Base-by-base conservation (phyloP, 2,329 filamentous ascomycete genomes). In the Calonectria leucothoes region DNA sequence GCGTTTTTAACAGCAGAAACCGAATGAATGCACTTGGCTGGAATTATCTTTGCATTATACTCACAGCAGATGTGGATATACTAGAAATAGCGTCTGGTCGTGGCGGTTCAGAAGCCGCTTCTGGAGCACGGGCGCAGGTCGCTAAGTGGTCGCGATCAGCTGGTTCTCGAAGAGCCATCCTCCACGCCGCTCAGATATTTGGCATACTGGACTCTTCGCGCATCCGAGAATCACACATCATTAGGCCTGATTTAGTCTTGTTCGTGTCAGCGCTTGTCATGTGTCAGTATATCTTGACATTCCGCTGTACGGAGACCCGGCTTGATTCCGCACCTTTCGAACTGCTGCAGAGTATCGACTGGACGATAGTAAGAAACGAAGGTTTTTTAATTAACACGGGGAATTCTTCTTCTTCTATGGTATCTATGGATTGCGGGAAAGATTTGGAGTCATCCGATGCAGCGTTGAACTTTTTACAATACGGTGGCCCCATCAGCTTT, bases 11-110 rank as follows among this genome's bases (percentile, higher is more conserved):
- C 10, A 59, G 55, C 55, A 33, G 31, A 39, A 59, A 59, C 11
- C n/a, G 55, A 59, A 59, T 59, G 55, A 59, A 59, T 39, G 33
- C 55, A 2, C 33, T 59, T 3, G 55, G 55, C 2, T 59, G 55
- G 55, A 59, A 59, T 6, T 59, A 59, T 14, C 33, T 59, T 1
- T 59, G 55, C 12, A 59, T 59, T 27, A 25, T 37, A 14, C 29
- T 59, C 15, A 59, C 33, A 25, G 33, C 55, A 3, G 55, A 59
- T 27, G 55, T 59, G 15, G 55, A 59, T 6, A 31, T 59, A 12
- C 12, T 59, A 59, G 55, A 59, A 33, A 17, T 39, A 3, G 55
- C 55, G 6, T 59, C 55, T 17, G 55, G 55, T 3, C 55, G 55
- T 11, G 55, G 39, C 27, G 55, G 55, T 8, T n/a, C 33, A 8